Conservation (phyloP, 2,329 filamentous ascomycete species). For the Hypomyces rosellus region DNA sequence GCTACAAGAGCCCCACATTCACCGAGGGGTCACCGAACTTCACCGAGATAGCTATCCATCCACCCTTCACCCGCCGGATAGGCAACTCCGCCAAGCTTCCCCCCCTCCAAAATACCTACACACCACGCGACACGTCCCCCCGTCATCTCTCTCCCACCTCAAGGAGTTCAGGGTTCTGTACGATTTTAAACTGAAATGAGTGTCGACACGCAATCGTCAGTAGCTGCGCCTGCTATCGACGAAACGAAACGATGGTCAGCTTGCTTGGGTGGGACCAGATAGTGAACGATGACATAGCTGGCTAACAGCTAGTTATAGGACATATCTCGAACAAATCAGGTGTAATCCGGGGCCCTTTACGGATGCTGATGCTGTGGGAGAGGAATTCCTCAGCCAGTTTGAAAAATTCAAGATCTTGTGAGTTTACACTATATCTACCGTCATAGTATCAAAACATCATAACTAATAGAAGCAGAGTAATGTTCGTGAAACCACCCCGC, state of each 20-base stretch:
- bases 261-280: background rate
- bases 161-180: background rate
- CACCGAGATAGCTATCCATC: slow-evolving; percentile 15
- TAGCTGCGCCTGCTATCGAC: slow-evolving; percentile 10
- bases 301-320: slow-evolving; percentile 46
- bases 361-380: slow-evolving; percentile 51
- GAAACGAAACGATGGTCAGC: slow-evolving; percentile 31
- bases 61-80: background rate
- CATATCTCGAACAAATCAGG: slow-evolving; percentile 76
- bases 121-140: background rate
- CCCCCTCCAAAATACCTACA: background rate
- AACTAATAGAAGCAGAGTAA: slow-evolving; percentile 36
- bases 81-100: background rate
- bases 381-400: slow-evolving; percentile 50
- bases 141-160: background rate
- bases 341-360: slow-evolving; percentile 74
- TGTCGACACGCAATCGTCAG: slow-evolving; percentile 15
- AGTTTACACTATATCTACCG: slow-evolving; percentile 25
- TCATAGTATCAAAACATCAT: background rate
- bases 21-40: slow-evolving; percentile 26
- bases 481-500: slow-evolving; percentile 32
- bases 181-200: slow-evolving; percentile 18
- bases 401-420: slow-evolving; percentile 71
- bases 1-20: slow-evolving; percentile 26
- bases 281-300: slow-evolving; percentile 4